Base-by-base conservation (phyloP, 2,329 filamentous ascomycete species). In the Alternaria gansuensis region DNA sequence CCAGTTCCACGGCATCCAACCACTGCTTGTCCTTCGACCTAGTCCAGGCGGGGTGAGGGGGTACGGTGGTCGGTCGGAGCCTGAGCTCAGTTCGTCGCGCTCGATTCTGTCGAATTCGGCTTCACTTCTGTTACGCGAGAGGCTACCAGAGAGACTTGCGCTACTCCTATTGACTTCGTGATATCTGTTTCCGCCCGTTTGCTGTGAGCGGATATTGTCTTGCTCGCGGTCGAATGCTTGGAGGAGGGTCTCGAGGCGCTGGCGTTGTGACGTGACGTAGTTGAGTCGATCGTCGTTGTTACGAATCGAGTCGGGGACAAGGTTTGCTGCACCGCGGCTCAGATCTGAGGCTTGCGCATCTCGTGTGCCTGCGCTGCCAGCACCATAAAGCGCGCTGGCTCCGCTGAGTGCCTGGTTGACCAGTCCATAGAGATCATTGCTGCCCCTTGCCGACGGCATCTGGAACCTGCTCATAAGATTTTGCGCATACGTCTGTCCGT, bases 81-180 rank as follows among this genome's bases (percentile, higher is more conserved):
- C 26, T 80, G 62, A 55, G 50, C 51, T 60, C 36, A 81, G 84
- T 72, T 93, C 90, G 33, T 88, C 77, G 29, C 73, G 87, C 62
- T 95, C 90, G 66, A 96, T 91, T 75, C 92, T 91, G 72, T 96
- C 93, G 72, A 97, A 97, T 68, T 96, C 94, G 21, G 86, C 87
- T 74, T 97, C 93, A 75, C 91, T 96, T 64, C 88, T 88, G 72
- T 91, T 94, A 80, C 94, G 94, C 69, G 87, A 89, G 69, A 96
- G 79, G 3, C 82, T 87, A 61, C 75, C 71, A 31, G 58, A 56
- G 28, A 57, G 57, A 21, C 53, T 61, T 9, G 53, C 54, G 7
- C 54, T 64, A 48, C 60, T 66, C 39, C 45, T 59, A 26, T 45
- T 66, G 44, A 66, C 65, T n/a, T 83, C 81, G 61, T 75, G 81